These are phyloP conservation scores for Soucietia sequanensis DNA, from an alignment of 805 yeast genomes.

Conservation along the genomic window DNA sequence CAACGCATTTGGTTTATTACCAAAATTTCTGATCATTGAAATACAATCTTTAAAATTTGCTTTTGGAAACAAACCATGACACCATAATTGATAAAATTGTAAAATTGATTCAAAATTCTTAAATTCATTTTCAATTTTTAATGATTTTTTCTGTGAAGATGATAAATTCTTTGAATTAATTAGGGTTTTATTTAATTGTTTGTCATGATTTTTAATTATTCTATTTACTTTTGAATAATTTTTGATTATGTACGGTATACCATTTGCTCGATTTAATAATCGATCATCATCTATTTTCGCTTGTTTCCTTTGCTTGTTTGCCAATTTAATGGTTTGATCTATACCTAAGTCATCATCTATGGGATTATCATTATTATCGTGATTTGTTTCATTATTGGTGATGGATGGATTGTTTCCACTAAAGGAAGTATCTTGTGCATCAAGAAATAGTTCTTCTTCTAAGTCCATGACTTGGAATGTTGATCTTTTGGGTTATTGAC, in stretches of 20 bases:
- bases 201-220: slow-evolving; percentile 28
- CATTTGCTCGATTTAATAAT: slow-evolving; percentile 30
- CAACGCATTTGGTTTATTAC: slow-evolving; percentile 40
- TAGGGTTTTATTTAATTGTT: slow-evolving; percentile 13
- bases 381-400: too few species aligned
- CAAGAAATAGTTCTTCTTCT: slow-evolving; percentile 8
- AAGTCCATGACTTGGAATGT: slow-evolving; percentile 10
- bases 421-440: background rate
- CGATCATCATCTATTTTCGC: slow-evolving; percentile 37
- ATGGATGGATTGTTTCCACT: too few species aligned
- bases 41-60: slow-evolving; percentile 74
- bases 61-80: slow-evolving; percentile 66
- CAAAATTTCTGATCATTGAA: slow-evolving; percentile 49
- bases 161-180: slow-evolving; percentile 11
- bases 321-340: slow-evolving; percentile 34
- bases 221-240: slow-evolving; percentile 27
- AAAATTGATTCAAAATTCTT: slow-evolving; percentile 33
- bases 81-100: slow-evolving; percentile 46
- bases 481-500: too few species aligned
- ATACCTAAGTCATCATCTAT: slow-evolving; percentile 29
- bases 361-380: too few species aligned
- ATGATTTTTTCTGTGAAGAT: slow-evolving; percentile 9
- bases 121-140: slow-evolving; percentile 31
- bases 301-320: slow-evolving; percentile 16
- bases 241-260: slow-evolving; percentile 31